phyloP scores from a whole-genome alignment of 2,329 filamentous ascomycete species.

The Coniochaeta sp. region DNA sequence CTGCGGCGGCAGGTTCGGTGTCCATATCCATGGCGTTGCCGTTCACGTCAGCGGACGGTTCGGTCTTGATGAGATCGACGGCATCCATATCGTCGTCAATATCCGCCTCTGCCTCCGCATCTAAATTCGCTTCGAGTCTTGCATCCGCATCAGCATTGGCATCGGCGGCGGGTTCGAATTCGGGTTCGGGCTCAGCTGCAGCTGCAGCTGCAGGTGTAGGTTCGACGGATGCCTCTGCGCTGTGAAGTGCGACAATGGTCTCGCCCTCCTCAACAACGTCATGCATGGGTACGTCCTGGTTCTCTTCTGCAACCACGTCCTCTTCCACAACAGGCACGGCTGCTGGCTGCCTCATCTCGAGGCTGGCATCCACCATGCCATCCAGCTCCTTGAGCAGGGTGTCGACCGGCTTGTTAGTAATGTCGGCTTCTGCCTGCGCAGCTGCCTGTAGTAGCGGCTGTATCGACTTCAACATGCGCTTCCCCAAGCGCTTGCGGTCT shows the following conservation, averaged over 20 bases:
- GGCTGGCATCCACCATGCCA: slow-evolving; percentile 60
- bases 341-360: slow-evolving; percentile 43
- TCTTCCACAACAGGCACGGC: slow-evolving; percentile 23
- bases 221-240: slow-evolving; percentile 21
- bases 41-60: slow-evolving; percentile 35
- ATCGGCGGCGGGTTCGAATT: slow-evolving; percentile 16
- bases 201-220: too few relatives aligned
- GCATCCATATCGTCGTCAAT: slow-evolving; percentile 9
- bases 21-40: slow-evolving; percentile 3
- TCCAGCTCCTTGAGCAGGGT: slow-evolving; percentile 68
- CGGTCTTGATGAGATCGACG: slow-evolving; percentile 12
- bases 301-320: slow-evolving; percentile 23
- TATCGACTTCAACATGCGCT: slow-evolving; percentile 78
- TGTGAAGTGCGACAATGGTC: slow-evolving; percentile 31
- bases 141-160: slow-evolving; percentile 13
- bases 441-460: slow-evolving; percentile 73
- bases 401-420: slow-evolving; percentile 64
- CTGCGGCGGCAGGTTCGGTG: neutral
- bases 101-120: slow-evolving; percentile 18
- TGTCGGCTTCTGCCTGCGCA: slow-evolving; percentile 72
- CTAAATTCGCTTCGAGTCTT: slow-evolving; percentile 9
- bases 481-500: slow-evolving; percentile 77
- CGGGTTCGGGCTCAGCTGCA: slow-evolving; percentile 15
- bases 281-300: slow-evolving; percentile 43
- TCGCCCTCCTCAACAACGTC: slow-evolving; percentile 38